These are phyloP conservation scores for Cynanchum wilfordii DNA, from an alignment of 257 asterid species.

Conservation along the genomic window DNA sequence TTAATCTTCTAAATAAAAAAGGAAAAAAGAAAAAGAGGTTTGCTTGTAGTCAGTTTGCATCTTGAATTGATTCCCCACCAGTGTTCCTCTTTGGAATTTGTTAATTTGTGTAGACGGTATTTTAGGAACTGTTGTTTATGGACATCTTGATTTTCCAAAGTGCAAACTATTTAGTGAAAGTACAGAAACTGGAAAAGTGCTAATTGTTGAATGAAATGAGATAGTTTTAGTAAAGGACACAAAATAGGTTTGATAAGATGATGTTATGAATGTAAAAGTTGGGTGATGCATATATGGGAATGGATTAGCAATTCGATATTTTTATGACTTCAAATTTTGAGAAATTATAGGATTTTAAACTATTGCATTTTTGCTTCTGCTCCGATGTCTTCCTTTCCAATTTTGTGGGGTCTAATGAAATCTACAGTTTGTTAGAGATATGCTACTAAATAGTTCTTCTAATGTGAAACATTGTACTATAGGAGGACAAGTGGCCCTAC, in stretches of 20 bases:
- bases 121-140: not conserved
- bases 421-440: not conserved
- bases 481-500: slow-evolving; percentile 98
- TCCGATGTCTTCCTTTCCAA: not conserved
- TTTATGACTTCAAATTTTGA: not conserved
- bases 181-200: not conserved
- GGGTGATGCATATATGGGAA: not conserved
- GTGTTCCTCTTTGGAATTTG: not conserved
- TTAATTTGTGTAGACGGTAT: not conserved
- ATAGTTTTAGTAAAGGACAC: not conserved
- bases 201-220: not conserved
- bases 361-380: not conserved
- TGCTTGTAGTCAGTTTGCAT: not conserved
- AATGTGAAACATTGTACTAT: slow-evolving; percentile 19
- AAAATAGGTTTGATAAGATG: not conserved
- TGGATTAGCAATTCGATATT: not conserved
- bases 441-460: slow-evolving; percentile 1
- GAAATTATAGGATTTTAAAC: not conserved
- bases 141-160: not conserved
- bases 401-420: not conserved
- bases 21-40: not conserved
- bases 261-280: not conserved
- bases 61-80: not conserved
- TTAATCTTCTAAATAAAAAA: not conserved
- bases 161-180: not conserved